A percentile compares a stretch with the other conserved stretches of the same genome.
These are phyloP conservation scores for Penicillium canariense DNA, from an alignment of 495 filamentous ascomycete species.

Conservation along the genomic window DNA sequence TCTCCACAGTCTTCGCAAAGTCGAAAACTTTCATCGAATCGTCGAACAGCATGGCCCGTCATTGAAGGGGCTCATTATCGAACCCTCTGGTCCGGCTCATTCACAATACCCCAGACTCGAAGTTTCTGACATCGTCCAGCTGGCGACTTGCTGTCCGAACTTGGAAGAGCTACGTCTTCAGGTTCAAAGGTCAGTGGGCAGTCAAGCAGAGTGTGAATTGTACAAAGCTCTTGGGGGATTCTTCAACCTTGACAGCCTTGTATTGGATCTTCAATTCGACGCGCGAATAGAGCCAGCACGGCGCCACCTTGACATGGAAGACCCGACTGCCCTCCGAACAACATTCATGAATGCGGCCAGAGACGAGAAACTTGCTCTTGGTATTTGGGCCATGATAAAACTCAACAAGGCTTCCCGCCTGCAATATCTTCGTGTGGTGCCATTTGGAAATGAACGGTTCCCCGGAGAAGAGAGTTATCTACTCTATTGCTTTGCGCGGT, in stretches of 20 bases:
- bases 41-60: conserved; percentile 11
- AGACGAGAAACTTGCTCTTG: conserved; percentile 7
- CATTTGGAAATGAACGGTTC: not conserved
- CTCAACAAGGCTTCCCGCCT: not conserved
- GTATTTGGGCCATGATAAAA: conserved; percentile 8
- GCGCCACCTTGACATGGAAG: not conserved
- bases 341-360: conserved; percentile 4
- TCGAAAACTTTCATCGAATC: conserved; percentile 1
- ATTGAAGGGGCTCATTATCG: conserved; percentile 12
- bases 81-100: not conserved
- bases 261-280: conserved; percentile 8
- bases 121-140: not conserved
- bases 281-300: not conserved
- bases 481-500: not conserved
- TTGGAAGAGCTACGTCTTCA: conserved; percentile 5
- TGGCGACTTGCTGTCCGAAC: conserved; percentile 4
- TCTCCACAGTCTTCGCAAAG: not conserved
- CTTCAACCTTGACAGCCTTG: not conserved
- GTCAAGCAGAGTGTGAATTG: conserved; percentile 1
- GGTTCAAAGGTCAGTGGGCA: not conserved
- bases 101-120: not conserved
- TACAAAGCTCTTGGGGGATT: conserved; percentile 6
- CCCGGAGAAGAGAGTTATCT: not conserved
- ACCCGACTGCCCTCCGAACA: not conserved
- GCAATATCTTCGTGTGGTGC: not conserved